Evolutionary conservation across 2,329 filamentous ascomycete species (phyloP).

Genomic region (Venturia pyrina): DNA sequence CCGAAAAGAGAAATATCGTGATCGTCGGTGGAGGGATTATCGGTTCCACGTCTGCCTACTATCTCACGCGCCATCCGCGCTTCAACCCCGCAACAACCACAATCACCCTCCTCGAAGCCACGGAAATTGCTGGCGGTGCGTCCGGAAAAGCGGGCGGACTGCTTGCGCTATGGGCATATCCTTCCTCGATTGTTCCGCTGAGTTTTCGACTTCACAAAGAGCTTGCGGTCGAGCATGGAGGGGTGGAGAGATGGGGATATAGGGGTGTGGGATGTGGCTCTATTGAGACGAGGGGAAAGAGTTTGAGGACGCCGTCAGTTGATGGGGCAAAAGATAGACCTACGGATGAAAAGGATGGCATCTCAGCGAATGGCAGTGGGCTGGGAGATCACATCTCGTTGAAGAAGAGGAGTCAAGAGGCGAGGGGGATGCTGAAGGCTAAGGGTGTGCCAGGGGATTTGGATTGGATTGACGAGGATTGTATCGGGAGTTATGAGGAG

Average conservation of each 20-base stretch:
- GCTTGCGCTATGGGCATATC: constrained; percentile 86
- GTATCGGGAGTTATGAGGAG: constrained; percentile 61
- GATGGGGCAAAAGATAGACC: constrained; percentile 19
- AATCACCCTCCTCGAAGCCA: constrained; percentile 81
- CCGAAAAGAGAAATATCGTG: constrained; percentile 9
- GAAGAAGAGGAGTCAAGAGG: constrained; percentile 44
- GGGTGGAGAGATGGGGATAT: constrained; percentile 77
- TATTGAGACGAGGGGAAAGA: constrained; percentile 41
- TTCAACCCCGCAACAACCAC: constrained; percentile 66
- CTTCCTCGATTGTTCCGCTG: constrained; percentile 69
- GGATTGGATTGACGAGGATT: constrained; percentile 68
- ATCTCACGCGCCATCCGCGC: constrained; percentile 71
- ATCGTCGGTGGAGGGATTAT: constrained; percentile 77
- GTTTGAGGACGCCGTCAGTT: constrained; percentile 12
- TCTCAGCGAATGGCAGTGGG: constrained; percentile 14
- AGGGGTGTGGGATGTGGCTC: constrained; percentile 66
- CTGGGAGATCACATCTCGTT: constrained; percentile 38
- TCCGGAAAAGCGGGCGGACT: constrained; percentile 92
- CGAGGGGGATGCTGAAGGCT: constrained; percentile 40
- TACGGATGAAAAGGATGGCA: constrained; percentile 22
- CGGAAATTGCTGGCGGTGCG: constrained; percentile 75
- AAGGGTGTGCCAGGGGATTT: constrained; percentile 59
- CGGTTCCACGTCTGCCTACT: constrained; percentile 85
- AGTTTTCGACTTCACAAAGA: constrained; percentile 77
- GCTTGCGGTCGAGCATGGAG: constrained; percentile 73